A percentile compares a stretch with the other conserved stretches of the same genome.
Evolutionary conservation across 176 grass and related monocot species (phyloP).

Genomic region (Bonia amplexicaulis): DNA sequence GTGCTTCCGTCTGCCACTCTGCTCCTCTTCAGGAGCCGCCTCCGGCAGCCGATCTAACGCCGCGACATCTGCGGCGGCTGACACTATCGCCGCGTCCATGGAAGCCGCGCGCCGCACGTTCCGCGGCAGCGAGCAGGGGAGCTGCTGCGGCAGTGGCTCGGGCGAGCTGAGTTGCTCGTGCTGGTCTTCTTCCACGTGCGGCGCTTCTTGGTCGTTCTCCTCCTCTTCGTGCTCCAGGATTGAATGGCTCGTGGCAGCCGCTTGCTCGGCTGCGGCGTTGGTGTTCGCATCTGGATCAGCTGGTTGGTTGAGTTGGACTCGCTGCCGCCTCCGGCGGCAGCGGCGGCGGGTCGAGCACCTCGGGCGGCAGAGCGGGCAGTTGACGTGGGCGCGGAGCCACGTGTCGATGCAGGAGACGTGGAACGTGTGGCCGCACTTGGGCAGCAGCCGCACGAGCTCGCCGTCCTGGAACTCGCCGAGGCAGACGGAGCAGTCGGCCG

Average conservation of each 20-base stretch:
- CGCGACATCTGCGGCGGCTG: background rate
- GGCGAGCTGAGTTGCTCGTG: background rate
- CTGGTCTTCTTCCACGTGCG: background rate
- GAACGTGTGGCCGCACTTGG: slow-evolving; percentile 73
- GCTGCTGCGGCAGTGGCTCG: background rate
- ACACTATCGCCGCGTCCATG: slow-evolving; percentile 44
- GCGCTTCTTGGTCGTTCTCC: background rate
- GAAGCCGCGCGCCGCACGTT: slow-evolving; percentile 59
- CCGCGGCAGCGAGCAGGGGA: background rate
- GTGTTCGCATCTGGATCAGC: slow-evolving; percentile 10
- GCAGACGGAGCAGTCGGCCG: slow-evolving; percentile 75
- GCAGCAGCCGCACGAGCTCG: slow-evolving; percentile 65
- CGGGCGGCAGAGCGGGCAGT: slow-evolving; percentile 73
- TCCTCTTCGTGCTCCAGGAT: slow-evolving; percentile 1
- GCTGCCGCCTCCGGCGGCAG: background rate
- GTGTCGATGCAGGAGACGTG: slow-evolving; percentile 78
- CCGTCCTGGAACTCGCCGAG: slow-evolving; percentile 72
- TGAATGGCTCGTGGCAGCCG: background rate
- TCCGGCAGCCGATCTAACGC: slow-evolving; percentile 32
- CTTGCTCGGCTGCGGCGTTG: background rate
- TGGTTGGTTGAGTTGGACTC: background rate
- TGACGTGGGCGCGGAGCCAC: slow-evolving; percentile 71
- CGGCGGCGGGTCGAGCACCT: slow-evolving; percentile 42
- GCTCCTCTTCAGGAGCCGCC: slow-evolving; percentile 35
- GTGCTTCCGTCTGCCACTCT: slow-evolving; percentile 18